Conservation (phyloP, 2,329 filamentous ascomycete genomes). For the Lanzia echinophila region DNA sequence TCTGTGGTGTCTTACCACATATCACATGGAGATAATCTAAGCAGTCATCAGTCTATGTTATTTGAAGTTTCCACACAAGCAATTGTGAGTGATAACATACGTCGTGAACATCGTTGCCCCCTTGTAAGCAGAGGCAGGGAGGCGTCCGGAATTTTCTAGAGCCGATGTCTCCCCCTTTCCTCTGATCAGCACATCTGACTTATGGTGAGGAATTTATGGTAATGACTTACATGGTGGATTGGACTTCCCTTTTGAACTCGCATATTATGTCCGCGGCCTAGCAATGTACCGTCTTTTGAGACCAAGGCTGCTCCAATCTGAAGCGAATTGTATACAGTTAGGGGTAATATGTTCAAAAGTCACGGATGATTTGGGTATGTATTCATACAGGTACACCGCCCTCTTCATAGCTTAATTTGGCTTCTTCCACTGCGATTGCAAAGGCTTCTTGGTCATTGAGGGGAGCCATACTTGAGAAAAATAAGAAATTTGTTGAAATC, state of each 20-base stretch:
- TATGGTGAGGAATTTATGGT: no score
- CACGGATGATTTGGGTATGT: neutral
- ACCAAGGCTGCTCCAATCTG: conserved; percentile 54
- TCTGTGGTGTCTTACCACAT: conserved; percentile 51
- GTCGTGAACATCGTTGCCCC: conserved; percentile 80
- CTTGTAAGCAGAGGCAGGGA: conserved; percentile 61
- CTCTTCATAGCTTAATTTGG: conserved; percentile 38
- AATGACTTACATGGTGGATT: conserved; percentile 65
- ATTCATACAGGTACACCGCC: conserved; percentile 42
- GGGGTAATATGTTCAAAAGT: no score
- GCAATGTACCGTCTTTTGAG: conserved; percentile 60
- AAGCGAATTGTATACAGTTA: neutral
- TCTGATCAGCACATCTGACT: no score
- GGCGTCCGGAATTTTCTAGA: conserved; percentile 66
- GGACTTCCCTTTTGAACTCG: conserved; percentile 65
- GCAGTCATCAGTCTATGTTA: neutral
- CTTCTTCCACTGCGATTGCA: conserved; percentile 42
- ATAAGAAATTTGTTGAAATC: neutral
- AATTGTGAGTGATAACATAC: neutral
- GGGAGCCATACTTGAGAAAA: neutral
- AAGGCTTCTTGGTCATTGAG: conserved; percentile 36
- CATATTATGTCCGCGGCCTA: conserved; percentile 70
- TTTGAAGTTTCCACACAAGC: neutral
- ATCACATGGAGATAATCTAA: conserved; percentile 61
- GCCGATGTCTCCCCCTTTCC: conserved; percentile 67